A percentile compares a stretch with the other conserved stretches of the same genome.
phyloP scores from a whole-genome alignment of 2,329 filamentous ascomycete species.

The Aspergillus unguis region DNA sequence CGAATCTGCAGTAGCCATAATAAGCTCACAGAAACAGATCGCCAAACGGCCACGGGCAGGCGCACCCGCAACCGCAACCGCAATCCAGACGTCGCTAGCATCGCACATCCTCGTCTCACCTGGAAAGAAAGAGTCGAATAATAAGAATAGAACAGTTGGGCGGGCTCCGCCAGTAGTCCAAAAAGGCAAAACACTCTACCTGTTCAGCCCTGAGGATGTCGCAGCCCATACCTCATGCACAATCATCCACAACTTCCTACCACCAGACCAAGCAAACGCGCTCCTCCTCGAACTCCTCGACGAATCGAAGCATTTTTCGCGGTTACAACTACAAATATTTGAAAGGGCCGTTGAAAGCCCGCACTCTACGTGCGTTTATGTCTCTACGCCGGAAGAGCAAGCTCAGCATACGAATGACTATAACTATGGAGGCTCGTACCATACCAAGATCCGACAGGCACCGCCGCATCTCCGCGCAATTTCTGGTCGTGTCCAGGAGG shows the following conservation, averaged over 20 bases:
- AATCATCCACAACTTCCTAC: conserved; percentile 87
- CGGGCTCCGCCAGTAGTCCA: conserved; percentile 48
- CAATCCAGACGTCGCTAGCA: conserved; percentile 63
- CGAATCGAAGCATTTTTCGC: conserved; percentile 69
- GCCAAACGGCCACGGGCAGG: conserved; percentile 16
- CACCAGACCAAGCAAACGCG: conserved; percentile 65
- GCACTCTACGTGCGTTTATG: conserved; percentile 80
- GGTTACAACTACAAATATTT: conserved; percentile 77
- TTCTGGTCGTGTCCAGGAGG: conserved; percentile 65
- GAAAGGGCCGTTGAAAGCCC: conserved; percentile 81
- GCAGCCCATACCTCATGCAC: conserved; percentile 83
- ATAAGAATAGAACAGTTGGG: conserved; percentile 28
- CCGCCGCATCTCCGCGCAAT: conserved; percentile 71
- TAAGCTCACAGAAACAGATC: conserved; percentile 38
- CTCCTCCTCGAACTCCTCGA: conserved; percentile 72
- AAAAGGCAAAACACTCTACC: conserved; percentile 77
- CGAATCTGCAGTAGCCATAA: conserved; percentile 56
- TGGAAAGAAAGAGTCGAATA: conserved; percentile 25
- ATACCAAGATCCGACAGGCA: conserved; percentile 73
- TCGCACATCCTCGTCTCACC: conserved; percentile 42
- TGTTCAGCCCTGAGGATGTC: conserved; percentile 79
- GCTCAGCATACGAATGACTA: conserved; percentile 72
- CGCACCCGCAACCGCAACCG: conserved; percentile 44
- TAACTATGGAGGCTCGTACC: conserved; percentile 73
- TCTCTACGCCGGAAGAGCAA: conserved; percentile 69